These are phyloP conservation scores for Myxozyma sirexii DNA, from an alignment of 805 yeast genomes.

Conservation along the genomic window DNA sequence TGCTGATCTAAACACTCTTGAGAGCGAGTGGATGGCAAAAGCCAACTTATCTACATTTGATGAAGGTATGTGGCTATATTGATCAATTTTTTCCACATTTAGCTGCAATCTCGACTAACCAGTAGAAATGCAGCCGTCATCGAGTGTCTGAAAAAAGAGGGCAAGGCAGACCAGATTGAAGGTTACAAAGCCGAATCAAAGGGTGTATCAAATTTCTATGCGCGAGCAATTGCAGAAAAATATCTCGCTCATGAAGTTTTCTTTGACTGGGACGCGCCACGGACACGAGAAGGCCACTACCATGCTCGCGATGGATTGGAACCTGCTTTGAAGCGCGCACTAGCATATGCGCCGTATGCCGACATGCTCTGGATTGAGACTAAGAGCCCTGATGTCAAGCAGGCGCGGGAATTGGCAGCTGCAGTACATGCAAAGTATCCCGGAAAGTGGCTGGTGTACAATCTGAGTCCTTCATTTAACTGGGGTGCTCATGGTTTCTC, in stretches of 20 bases:
- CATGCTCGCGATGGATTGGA: conserved; percentile 54
- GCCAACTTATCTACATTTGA: conserved; percentile 52
- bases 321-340: conserved; percentile 57
- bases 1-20: conserved; percentile 46
- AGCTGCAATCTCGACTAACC: too few species aligned
- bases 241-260: conserved; percentile 43
- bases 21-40: conserved; percentile 51
- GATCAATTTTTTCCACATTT: too few species aligned
- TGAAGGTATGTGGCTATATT: conserved; percentile 44
- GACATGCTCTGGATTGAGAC: conserved; percentile 67
- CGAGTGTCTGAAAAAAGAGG: conserved; percentile 31
- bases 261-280: conserved; percentile 64
- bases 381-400: conserved; percentile 56
- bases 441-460: conserved; percentile 59
- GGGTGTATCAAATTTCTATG: conserved; percentile 40
- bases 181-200: conserved; percentile 37
- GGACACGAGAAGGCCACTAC: conserved; percentile 61
- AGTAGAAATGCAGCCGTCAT: neutral
- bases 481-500: conserved; percentile 62
- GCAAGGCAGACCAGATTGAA: conserved; percentile 38
- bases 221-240: conserved; percentile 35
- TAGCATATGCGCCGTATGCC: conserved; percentile 59
- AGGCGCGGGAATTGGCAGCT: conserved; percentile 53
- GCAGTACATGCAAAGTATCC: conserved; percentile 54
- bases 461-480: conserved; percentile 62